Percentiles rank a stretch among this genome's conserved stretches.
These are phyloP conservation scores for Tephrocybe sp. DNA, from an alignment of 768 basidiomycete species.

Conservation along the genomic window DNA sequence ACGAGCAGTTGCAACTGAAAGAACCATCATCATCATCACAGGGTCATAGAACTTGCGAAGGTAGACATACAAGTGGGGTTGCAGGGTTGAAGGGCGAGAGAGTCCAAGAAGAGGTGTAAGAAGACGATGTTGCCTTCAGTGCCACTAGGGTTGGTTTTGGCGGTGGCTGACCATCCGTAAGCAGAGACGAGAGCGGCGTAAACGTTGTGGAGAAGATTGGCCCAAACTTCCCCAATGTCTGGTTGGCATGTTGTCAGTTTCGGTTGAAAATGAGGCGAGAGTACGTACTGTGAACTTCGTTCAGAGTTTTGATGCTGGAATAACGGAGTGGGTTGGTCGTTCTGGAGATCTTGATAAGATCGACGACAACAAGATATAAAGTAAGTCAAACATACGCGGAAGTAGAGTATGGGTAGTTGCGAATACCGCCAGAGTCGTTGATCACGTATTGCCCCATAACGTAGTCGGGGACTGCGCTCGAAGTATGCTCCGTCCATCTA, in stretches of 20 bases:
- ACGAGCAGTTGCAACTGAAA: slow-evolving; percentile 30
- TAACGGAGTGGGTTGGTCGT: slow-evolving; percentile 37
- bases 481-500: slow-evolving; percentile 35
- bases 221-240: slow-evolving; percentile 45
- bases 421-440: slow-evolving; percentile 46
- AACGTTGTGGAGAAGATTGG: slow-evolving; percentile 25
- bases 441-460: slow-evolving; percentile 45
- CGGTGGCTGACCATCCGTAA: neutral
- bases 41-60: neutral
- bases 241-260: neutral
- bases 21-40: neutral
- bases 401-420: slow-evolving; percentile 50
- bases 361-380: neutral
- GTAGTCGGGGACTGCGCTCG: slow-evolving; percentile 27
- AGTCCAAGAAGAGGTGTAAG: slow-evolving; percentile 39
- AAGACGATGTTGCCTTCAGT: slow-evolving; percentile 35
- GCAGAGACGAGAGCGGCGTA: slow-evolving; percentile 19
- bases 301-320: slow-evolving; percentile 28
- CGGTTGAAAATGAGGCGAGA: neutral
- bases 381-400: neutral
- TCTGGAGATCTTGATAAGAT: neutral
- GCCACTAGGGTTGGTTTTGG: slow-evolving; percentile 23
- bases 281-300: slow-evolving; percentile 35
- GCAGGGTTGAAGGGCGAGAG: slow-evolving; percentile 34
- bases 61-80: slow-evolving; percentile 32